Base-by-base conservation (phyloP, 1,284 basidiomycete genomes). In the Naganishia albida region DNA sequence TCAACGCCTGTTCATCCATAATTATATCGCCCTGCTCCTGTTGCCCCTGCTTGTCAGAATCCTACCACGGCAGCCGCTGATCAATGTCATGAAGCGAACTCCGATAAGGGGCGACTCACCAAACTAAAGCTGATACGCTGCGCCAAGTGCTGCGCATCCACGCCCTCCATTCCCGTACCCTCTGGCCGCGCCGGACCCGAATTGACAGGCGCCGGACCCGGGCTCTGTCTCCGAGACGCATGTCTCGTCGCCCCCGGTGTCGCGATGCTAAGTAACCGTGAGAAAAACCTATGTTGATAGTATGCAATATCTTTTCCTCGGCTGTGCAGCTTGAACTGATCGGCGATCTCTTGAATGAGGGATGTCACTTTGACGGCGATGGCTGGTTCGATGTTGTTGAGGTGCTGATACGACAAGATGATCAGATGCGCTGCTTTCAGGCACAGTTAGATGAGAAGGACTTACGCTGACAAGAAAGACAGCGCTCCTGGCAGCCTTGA, bases 401-500 rank as follows among this genome's bases (percentile, higher is more conserved):
- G 48, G 39, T 60, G 57, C 57, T 60, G 57, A 10, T 34, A 34
- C 6, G 20, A 39, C 20, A 42, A 40, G n/a, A 52, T 1, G n/a
- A 50, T 2, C 15, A 49, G 20, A 23, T 2, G 7, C 16, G 13
- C 13, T 10, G 10, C 6, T 10, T 34, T 10, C 6, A 44, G 8
- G 56, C 20, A 16, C 18, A 16, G 12, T n/a, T 0, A 23, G 10
- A 38, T 7, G 8, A 28, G 1, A 20, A 12, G 16, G 13, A 55
- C 66, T 67, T 42, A 67, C 66, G 39, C 56, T 64, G 7, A 59
- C 66, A 20, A 67, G 57, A 49, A 67, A 67, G 8, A 67, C 63
- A 10, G 55, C 66, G 38, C 63, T 56, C 48, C 64, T 56, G 16
- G 57, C 66, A 42, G 62, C 66, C 23, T 53, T 55, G 40, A 64